Conservation (phyloP, 2,329 filamentous ascomycete species). For the Simplicillium aogashimaense region DNA sequence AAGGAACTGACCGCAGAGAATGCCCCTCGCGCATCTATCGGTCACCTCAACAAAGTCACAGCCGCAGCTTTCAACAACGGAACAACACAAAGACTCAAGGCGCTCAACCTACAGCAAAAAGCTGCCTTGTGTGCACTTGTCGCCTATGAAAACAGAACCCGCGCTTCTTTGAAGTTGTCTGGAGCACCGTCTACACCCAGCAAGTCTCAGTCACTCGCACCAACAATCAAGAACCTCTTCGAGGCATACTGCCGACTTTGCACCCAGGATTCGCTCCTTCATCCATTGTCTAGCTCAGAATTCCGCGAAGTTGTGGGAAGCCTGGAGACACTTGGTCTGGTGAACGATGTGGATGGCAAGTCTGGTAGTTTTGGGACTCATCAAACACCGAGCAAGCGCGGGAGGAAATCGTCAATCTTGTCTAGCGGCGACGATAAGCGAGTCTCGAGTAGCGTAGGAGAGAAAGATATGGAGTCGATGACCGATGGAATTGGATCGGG, state of each 20-base stretch:
- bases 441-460: slow-evolving; percentile 69
- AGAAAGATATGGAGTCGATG: slow-evolving; percentile 66
- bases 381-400: slow-evolving; percentile 63
- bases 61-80: slow-evolving; percentile 85
- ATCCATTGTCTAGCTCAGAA: slow-evolving; percentile 81
- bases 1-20: slow-evolving; percentile 60
- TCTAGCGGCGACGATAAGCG: slow-evolving; percentile 61
- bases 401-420: slow-evolving; percentile 35
- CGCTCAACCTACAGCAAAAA: slow-evolving; percentile 92
- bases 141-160: slow-evolving; percentile 71
- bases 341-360: slow-evolving; percentile 61
- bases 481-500: slow-evolving; percentile 52
- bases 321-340: slow-evolving; percentile 76
- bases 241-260: slow-evolving; percentile 77
- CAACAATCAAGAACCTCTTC: slow-evolving; percentile 76
- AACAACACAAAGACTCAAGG: slow-evolving; percentile 71
- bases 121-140: slow-evolving; percentile 83
- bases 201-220: slow-evolving; percentile 52
- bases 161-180: slow-evolving; percentile 33
- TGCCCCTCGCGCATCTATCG: slow-evolving; percentile 80
- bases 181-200: slow-evolving; percentile 43
- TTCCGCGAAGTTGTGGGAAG: slow-evolving; percentile 89
- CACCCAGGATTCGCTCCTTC: slow-evolving; percentile 77
- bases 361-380: slow-evolving; percentile 54
- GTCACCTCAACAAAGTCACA: slow-evolving; percentile 85